Evolutionary conservation across 495 filamentous ascomycete genomes (phyloP).

Genomic region (Trypethelium eluteriae): DNA sequence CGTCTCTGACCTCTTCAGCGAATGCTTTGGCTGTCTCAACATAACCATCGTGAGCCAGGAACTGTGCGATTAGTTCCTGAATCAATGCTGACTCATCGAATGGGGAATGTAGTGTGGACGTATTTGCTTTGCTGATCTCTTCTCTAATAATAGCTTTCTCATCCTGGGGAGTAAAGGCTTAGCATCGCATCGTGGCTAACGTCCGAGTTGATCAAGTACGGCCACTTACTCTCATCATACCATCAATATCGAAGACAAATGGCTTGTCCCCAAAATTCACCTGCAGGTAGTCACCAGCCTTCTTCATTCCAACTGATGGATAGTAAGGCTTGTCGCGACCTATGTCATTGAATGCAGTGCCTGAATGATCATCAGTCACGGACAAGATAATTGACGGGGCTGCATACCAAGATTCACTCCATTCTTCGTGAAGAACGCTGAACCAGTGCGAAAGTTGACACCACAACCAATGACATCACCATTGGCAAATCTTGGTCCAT

Average conservation of each 20-base stretch:
- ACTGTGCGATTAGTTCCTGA: slow-evolving; percentile 78
- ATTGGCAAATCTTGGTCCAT: slow-evolving; percentile 62
- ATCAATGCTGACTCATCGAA: slow-evolving; percentile 69
- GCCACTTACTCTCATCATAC: slow-evolving; percentile 63
- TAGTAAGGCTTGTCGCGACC: slow-evolving; percentile 57
- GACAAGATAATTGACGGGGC: neutral
- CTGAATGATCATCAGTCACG: slow-evolving; percentile 39
- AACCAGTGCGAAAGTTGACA: slow-evolving; percentile 82
- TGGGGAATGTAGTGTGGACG: slow-evolving; percentile 53
- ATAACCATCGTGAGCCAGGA: slow-evolving; percentile 90
- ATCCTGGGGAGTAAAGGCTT: slow-evolving; percentile 39
- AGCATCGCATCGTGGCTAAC: neutral
- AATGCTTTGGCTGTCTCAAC: slow-evolving; percentile 91
- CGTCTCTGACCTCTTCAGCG: slow-evolving; percentile 68
- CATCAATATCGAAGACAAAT: slow-evolving; percentile 90
- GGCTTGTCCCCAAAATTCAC: slow-evolving; percentile 88
- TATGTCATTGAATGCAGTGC: slow-evolving; percentile 72
- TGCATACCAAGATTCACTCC: slow-evolving; percentile 64
- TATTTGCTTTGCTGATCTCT: slow-evolving; percentile 48
- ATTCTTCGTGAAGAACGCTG: slow-evolving; percentile 93
- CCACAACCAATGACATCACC: slow-evolving; percentile 89
- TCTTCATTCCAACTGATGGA: slow-evolving; percentile 92
- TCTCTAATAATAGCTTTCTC: slow-evolving; percentile 52
- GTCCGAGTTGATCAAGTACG: neutral
- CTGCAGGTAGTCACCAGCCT: slow-evolving; percentile 68